A percentile compares a stretch with the other conserved stretches of the same genome.
phyloP scores from a whole-genome alignment of 108 stramenopile species.

The Bacterosira constricta region DNA sequence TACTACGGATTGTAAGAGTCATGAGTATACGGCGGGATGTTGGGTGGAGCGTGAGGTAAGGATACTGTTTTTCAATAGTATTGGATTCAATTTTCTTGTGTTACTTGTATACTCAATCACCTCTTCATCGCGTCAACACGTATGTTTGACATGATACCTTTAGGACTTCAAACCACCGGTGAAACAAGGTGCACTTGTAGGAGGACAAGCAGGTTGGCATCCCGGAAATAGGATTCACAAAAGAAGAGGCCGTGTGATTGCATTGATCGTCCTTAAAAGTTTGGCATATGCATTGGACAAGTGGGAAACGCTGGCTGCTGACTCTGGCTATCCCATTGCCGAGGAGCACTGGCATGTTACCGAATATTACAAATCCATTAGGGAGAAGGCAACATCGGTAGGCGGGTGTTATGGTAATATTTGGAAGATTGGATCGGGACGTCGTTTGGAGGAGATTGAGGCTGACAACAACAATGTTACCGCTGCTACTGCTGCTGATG shows the following conservation, averaged over 20 bases:
- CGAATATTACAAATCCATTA: slow-evolving; percentile 41
- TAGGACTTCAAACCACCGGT: slow-evolving; percentile 31
- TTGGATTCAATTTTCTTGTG: no score
- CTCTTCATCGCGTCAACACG: no score
- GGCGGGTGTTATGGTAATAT: slow-evolving; percentile 12
- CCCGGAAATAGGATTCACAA: slow-evolving; percentile 45
- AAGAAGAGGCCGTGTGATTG: slow-evolving; percentile 42
- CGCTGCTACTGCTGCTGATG: neutral
- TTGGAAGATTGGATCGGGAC: slow-evolving; percentile 16
- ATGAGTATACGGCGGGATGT: slow-evolving; percentile 48
- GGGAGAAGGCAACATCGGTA: slow-evolving; percentile 31
- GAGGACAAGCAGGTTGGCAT: slow-evolving; percentile 41
- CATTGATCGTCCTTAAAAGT: slow-evolving; percentile 41
- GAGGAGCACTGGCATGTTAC: slow-evolving; percentile 56
- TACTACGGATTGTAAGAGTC: slow-evolving; percentile 16
- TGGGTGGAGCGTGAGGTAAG: slow-evolving; percentile 44
- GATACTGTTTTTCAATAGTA: neutral
- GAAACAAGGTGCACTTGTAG: slow-evolving; percentile 21
- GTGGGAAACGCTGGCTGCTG: slow-evolving; percentile 41
- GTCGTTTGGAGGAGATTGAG: slow-evolving; percentile 20
- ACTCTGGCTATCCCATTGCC: slow-evolving; percentile 38
- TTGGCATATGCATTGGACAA: slow-evolving; percentile 46
- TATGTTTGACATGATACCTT: no score
- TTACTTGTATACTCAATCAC: no score
- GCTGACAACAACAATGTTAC: neutral